Base-by-base conservation (phyloP, 2,329 filamentous ascomycete genomes). In the Penicillium sp. region DNA sequence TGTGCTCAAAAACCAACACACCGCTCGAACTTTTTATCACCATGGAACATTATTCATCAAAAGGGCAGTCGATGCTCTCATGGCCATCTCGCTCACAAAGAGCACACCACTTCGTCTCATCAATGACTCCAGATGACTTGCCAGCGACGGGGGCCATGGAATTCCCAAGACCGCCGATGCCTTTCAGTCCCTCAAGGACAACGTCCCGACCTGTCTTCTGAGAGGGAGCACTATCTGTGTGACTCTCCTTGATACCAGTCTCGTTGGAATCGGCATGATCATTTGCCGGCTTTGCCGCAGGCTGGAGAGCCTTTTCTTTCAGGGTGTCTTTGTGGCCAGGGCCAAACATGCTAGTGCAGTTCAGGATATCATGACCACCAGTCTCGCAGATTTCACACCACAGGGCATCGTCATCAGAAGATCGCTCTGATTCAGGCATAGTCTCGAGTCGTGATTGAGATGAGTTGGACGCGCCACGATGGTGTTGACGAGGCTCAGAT, bases 311-410 rank as follows among this genome's bases (percentile, higher is more conserved):
- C 10, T 47, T 43, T 9, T 38, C 27, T 14, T 50, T 33, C 23
- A 51, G 49, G 21, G 21, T 31, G 17, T 45, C 41, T 14, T 56
- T 54, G 29, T 50, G 51, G 7, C 57, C 58, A 11, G 58, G 52
- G 10, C 77, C 81, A 64, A 87, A 91, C 83, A 95, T 93, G 64
- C 88, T 91, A 37, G 86, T 89, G 74, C 91, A 97, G 15, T 87
- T 94, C 41, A 97, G 74, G 45, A 97, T 95, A 57, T 97, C 91
- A 60, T 97, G 91, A 11, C 91, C 90, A 32, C 80, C 78, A 21
- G 86, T 87, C 70, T 96, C 90, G 69, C 91, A 97, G 47, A 97
- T 93, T 69, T 97, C 93, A 67, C 91, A 97, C 86, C 87, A 94
- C 48, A 90, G 76, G 11, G 76, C 79, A 62, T 81, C 82, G 60